Percentiles rank a stretch among this genome's conserved stretches.
phyloP scores from a whole-genome alignment of 352 stramenopile species.

The Phytophthora pluvialis region DNA sequence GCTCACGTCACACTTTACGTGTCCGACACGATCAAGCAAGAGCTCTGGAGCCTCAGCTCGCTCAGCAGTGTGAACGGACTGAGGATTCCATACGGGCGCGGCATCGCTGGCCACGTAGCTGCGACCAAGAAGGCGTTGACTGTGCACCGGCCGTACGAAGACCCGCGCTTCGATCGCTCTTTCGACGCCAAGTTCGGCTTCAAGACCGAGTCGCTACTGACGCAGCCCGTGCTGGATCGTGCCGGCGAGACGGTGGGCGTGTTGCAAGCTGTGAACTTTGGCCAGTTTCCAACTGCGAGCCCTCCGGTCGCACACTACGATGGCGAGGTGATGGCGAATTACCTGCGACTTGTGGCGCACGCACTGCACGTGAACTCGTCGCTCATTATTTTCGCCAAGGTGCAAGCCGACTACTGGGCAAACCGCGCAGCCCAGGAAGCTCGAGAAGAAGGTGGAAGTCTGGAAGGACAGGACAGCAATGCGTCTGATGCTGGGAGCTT shows the following conservation, averaged over 20 bases:
- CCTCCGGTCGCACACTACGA: constrained; percentile 65
- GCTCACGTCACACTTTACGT: constrained; percentile 75
- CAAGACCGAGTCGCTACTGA: constrained; percentile 80
- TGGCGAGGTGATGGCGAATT: constrained; percentile 66
- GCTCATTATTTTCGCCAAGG: constrained; percentile 84
- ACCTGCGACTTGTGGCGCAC: constrained; percentile 64
- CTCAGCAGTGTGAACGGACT: constrained; percentile 76
- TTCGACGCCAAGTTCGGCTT: constrained; percentile 87
- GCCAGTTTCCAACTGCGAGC: constrained; percentile 54
- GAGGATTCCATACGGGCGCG: constrained; percentile 72
- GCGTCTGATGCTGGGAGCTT: constrained; percentile 19
- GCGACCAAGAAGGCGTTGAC: constrained; percentile 63
- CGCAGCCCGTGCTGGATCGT: constrained; percentile 72
- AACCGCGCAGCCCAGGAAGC: constrained; percentile 54
- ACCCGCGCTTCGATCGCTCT: constrained; percentile 79
- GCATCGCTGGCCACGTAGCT: constrained; percentile 79
- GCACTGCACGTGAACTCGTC: constrained; percentile 75
- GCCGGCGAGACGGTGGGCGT: constrained; percentile 74
- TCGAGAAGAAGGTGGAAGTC: constrained; percentile 12
- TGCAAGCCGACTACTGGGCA: constrained; percentile 78
- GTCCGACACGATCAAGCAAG: constrained; percentile 73
- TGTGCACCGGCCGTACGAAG: constrained; percentile 77
- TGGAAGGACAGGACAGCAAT: constrained; percentile 6
- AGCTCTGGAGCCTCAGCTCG: constrained; percentile 78
- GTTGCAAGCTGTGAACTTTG: constrained; percentile 68